Evolutionary conservation across 176 grass and related monocot species (phyloP), one percentile per base, ranked within the genome.

Genomic region (Phragmites australis): DNA sequence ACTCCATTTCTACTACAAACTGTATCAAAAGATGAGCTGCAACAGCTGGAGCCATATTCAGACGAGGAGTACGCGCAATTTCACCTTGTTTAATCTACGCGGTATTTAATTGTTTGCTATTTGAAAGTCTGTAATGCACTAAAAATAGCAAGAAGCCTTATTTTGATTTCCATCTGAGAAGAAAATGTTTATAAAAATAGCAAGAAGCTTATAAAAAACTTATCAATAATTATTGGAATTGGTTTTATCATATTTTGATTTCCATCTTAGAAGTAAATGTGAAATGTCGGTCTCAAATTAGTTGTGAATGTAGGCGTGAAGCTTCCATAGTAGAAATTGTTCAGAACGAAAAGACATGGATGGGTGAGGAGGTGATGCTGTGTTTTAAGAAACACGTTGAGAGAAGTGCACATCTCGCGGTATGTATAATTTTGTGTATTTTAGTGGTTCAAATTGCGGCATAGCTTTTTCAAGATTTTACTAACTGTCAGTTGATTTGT

Each of bases 291-390:
- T 60, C 57, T 60, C 3, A 42, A 19, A 4, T n/a, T n/a, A 41
- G 21, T 6, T 49, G 23, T 70, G 23, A 70, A 48, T 83, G 26
- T 34, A 74, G 57, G 22, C 17, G 12, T 6, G 22, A 84, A 68
- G 8, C n/a, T 30, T 76, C 72, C 56, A 46, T 4, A 10, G 7
- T 57, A 56, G 62, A 82, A 71, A 82, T 76, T 21, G 21, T 58
- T 21, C 11, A 76, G 23, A 56, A 76, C 8, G 72, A 50, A 39
- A 84, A 74, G 11, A 18, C 18, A 55, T 76, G 72, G 72, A 76
- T 76, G 72, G 11, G 26, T 11, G 39, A 76, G 51, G 62, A 76
- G 22, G 72, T 76, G 18, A 84, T 55, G 44, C 27, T 58, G 41
- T 52, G 49, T 48, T 76, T 84, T 68, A 9, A 39, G 15, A 58